Evolutionary conservation across 257 asterid species (phyloP).

Genomic region (Vinca minor): DNA sequence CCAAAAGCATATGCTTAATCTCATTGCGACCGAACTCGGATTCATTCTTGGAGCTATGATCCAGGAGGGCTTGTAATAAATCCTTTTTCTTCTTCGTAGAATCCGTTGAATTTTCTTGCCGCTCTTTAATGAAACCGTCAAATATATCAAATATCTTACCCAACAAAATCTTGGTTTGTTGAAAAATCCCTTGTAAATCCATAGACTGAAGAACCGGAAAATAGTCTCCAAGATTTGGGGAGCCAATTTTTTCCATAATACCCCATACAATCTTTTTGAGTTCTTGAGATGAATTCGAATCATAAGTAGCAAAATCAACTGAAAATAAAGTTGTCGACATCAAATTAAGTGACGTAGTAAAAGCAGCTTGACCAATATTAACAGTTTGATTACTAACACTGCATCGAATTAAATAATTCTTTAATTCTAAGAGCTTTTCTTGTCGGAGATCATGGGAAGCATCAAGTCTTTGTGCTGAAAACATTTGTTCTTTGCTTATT

Average conservation of each 20-base stretch:
- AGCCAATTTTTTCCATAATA: not conserved
- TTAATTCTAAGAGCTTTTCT: constrained; percentile 3
- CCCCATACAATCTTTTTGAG: not conserved
- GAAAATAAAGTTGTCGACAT: not conserved
- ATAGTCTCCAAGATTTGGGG: not conserved
- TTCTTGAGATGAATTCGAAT: too few relatives aligned
- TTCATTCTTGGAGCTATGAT: too few relatives aligned
- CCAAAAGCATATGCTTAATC: too few relatives aligned
- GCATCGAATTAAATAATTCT: not conserved
- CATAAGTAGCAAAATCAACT: not conserved
- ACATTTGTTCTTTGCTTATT: not conserved
- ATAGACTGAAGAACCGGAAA: not conserved
- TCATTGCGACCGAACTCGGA: too few relatives aligned
- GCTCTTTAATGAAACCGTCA: constrained; percentile 5
- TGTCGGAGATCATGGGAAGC: constrained; percentile 9
- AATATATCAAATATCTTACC: not conserved
- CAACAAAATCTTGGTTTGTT: not conserved
- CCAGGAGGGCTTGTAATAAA: too few relatives aligned
- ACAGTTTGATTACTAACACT: not conserved
- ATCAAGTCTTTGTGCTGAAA: constrained; percentile 9
- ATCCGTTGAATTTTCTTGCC: too few relatives aligned
- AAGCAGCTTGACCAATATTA: not conserved
- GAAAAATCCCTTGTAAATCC: constrained; percentile 6
- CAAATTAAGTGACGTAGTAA: not conserved
- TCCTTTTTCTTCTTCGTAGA: too few relatives aligned